Conservation (phyloP, 495 filamentous ascomycete genomes). For the Letharia lupina region DNA sequence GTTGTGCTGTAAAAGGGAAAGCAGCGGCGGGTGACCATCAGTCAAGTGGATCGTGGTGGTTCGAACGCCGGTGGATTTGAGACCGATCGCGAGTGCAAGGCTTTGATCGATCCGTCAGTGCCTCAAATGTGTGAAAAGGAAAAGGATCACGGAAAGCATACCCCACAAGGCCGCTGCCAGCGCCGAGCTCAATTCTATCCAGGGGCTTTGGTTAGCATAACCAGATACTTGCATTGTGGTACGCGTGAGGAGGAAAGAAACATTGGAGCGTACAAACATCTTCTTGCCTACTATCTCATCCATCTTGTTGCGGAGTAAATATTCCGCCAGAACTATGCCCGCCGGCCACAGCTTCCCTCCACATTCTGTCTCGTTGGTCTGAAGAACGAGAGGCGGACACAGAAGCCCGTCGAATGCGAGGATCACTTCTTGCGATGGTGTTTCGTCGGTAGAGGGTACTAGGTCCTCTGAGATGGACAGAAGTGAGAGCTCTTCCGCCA, state of each 20-base stretch:
- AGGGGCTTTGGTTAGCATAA: constrained; percentile 15
- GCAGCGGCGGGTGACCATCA: constrained; percentile 71
- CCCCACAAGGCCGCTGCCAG: constrained; percentile 83
- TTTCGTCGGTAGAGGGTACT: constrained; percentile 55
- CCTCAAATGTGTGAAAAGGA: background rate
- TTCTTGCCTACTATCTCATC: constrained; percentile 51
- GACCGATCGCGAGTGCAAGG: constrained; percentile 32
- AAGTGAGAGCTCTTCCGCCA: constrained; percentile 18
- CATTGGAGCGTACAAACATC: constrained; percentile 54
- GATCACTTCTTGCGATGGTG: constrained; percentile 51
- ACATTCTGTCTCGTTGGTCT: constrained; percentile 77
- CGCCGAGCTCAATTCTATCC: constrained; percentile 78
- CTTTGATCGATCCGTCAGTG: constrained; percentile 33
- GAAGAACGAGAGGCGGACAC: constrained; percentile 57
- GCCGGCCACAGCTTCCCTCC: constrained; percentile 93
- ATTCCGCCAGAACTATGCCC: constrained; percentile 76
- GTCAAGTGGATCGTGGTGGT: constrained; percentile 45
- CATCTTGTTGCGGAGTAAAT: constrained; percentile 62
- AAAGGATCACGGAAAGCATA: constrained; percentile 22
- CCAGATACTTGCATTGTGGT: constrained; percentile 4
- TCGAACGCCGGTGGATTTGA: constrained; percentile 34
- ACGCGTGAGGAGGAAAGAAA: background rate
- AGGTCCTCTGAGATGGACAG: constrained; percentile 58
- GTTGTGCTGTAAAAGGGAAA: constrained; percentile 73
- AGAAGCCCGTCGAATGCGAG: constrained; percentile 71